Evolutionary conservation across 768 basidiomycete genomes (phyloP), one percentile per base, ranked within the genome.

Genomic region (Russula lepida): DNA sequence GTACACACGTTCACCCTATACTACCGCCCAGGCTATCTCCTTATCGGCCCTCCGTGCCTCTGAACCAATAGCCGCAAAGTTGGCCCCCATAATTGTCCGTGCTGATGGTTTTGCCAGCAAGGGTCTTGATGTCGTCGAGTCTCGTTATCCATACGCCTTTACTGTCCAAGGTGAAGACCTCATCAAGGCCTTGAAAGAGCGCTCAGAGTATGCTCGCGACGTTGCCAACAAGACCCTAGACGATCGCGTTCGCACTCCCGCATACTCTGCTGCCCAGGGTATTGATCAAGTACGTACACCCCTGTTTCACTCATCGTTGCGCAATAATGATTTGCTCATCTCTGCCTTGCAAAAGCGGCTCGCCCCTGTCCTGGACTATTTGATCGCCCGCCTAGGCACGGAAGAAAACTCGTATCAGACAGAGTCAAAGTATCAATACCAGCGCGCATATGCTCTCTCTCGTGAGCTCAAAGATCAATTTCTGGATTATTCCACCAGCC

Each of bases 131-230:
- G 83, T 71, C 21, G 86, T 91, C 56, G 79, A 90, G 75, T 77
- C 79, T 56, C 81, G 81, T 55, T 89, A 84, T 70, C 90, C 89
- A 13, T 86, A 84, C 69, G 82, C 88, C 5, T 92, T 91, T 79
- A 77, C 82, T 62, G 81, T 81, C 19, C 82, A 83, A 68, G 85
- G 88, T 3, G 86, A 86, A 67, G 88, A 91, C 3, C 81, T 92
- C 23, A 76, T 76, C 32, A 77, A 74, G 12, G 82, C 81, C 62
- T 77, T 89, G 41, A 82, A 80, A 66, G 77, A 82, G 60, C 75
- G 77, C 60, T 80, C 77, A 51, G 79, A 86, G 68, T 80, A 82
- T 46, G 77, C 81, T 6, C 74, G 79, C 47, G 79, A 75, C 48
- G 75, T 81, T 27, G 83, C 84, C 30, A 81, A 79, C 73, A 84